phyloP scores from a whole-genome alignment of 192 early-diverging fungal species.

The Cetraspora pellucida region DNA sequence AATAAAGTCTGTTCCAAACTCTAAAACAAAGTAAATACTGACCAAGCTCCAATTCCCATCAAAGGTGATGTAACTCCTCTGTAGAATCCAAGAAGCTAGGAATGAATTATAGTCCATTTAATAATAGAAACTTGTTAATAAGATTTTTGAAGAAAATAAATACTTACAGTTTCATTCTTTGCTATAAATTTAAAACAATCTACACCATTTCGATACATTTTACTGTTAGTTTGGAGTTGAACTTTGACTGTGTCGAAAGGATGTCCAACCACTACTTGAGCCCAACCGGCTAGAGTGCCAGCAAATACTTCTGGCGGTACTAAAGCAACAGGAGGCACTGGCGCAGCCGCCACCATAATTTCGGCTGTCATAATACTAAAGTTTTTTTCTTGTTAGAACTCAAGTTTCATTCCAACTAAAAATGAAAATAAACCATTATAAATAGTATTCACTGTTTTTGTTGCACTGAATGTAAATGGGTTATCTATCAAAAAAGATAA shows the following conservation, averaged over 20 bases:
- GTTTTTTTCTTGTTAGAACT: too few species aligned
- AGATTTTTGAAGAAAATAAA: neutral
- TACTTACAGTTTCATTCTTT: conserved; percentile 60
- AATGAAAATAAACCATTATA: too few species aligned
- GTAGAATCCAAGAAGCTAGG: conserved; percentile 63
- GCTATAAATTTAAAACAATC: neutral
- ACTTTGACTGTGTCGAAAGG: conserved; percentile 35
- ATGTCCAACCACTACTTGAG: neutral
- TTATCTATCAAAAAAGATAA: too few species aligned
- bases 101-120: neutral
- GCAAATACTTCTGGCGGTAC: neutral
- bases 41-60: conserved; percentile 73
- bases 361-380: too few species aligned
- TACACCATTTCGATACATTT: conserved; percentile 42
- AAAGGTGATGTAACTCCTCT: conserved; percentile 72
- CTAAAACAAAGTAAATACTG: conserved; percentile 7
- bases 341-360: neutral
- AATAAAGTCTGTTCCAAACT: too few species aligned
- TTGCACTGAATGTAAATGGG: too few species aligned
- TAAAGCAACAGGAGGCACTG: neutral
- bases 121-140: neutral
- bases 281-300: neutral
- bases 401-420: too few species aligned
- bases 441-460: too few species aligned
- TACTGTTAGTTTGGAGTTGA: conserved; percentile 65